Conservation (phyloP, 108 stramenopile species). For the Cyclotella sp. region DNA sequence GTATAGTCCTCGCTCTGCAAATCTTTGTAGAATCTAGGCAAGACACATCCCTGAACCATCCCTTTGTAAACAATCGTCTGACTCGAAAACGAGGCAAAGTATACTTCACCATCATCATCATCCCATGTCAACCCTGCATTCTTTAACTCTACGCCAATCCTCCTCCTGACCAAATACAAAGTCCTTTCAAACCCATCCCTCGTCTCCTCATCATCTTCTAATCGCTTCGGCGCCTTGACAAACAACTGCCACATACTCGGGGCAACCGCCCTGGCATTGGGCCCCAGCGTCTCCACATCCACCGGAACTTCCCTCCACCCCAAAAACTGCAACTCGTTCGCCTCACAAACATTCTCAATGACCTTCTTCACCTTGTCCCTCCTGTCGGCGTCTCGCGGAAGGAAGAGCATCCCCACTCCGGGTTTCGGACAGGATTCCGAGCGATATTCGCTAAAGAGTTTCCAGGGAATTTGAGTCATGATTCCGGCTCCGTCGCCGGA, state of each 20-base stretch:
- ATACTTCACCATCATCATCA: conserved; percentile 75
- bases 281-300: conserved; percentile 72
- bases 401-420: conserved; percentile 93
- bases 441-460: conserved; percentile 75
- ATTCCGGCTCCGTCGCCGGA: conserved; percentile 96
- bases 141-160: conserved; percentile 78
- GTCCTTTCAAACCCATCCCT: conserved; percentile 96
- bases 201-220: conserved; percentile 66
- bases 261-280: conserved; percentile 66
- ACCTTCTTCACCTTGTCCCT: conserved; percentile 72
- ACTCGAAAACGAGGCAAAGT: conserved; percentile 86
- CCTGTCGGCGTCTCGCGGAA: conserved; percentile 83
- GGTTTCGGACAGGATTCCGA: conserved; percentile 74
- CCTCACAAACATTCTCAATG: conserved; percentile 81
- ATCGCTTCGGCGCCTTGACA: conserved; percentile 84
- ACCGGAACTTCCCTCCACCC: conserved; percentile 93
- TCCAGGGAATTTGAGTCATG: conserved; percentile 97
- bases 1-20: conserved; percentile 83
- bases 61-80: conserved; percentile 96
- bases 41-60: conserved; percentile 87
- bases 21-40: conserved; percentile 91
- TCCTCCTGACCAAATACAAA: conserved; percentile 87
- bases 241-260: conserved; percentile 95
- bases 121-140: conserved; percentile 67
- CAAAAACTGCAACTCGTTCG: conserved; percentile 87